phyloP scores from a whole-genome alignment of 305 asterid species.

The Rubia tinctorum region DNA sequence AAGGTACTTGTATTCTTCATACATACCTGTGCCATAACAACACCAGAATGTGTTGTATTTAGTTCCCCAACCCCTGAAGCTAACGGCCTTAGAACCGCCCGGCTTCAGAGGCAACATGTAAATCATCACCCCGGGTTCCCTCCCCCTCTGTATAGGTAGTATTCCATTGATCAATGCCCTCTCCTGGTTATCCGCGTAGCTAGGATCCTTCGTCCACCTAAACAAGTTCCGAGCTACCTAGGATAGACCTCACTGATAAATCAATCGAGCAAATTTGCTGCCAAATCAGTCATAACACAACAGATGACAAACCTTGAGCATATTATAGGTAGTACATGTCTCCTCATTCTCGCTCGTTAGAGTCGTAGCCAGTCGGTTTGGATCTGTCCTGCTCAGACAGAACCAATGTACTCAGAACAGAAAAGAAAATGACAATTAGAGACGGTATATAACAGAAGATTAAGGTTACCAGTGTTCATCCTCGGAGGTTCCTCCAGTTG shows the following conservation, averaged over 20 bases:
- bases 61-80: constrained; percentile 79
- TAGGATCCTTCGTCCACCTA: constrained; percentile 85
- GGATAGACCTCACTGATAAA: background rate
- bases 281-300: background rate
- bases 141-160: constrained; percentile 78
- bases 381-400: constrained; percentile 49
- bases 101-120: constrained; percentile 79
- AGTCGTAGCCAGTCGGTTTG: constrained; percentile 62
- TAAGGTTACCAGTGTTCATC: constrained; percentile 59
- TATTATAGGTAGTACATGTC: constrained; percentile 86
- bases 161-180: constrained; percentile 84
- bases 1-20: background rate
- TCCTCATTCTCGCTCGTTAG: constrained; percentile 72
- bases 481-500: constrained; percentile 93
- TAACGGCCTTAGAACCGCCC: constrained; percentile 74
- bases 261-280: background rate
- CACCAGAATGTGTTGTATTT: constrained; percentile 70
- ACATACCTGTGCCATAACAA: constrained; percentile 87
- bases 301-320: constrained; percentile 62
- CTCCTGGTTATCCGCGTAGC: constrained; percentile 82
- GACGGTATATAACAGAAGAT: background rate
- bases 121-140: constrained; percentile 81
- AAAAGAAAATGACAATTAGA: background rate
- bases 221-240: constrained; percentile 79
- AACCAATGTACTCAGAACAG: background rate